Base-by-base conservation (phyloP, 352 stramenopile species). In the Hyaloperonospora brassicae region DNA sequence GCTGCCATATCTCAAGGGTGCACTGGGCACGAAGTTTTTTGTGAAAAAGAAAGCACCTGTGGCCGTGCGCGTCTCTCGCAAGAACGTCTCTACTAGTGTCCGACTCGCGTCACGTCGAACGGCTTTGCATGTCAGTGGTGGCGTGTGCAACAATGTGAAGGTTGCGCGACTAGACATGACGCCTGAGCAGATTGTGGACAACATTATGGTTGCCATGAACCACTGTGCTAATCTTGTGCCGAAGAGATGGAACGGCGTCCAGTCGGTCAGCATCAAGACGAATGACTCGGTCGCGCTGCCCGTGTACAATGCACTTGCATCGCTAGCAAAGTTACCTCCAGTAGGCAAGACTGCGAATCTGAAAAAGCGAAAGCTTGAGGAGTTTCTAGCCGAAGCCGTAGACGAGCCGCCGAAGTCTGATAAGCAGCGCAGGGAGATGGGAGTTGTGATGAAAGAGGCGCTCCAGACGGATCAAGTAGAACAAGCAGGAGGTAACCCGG, bases 261-360 rank as follows among this genome's bases (percentile, higher is more conserved):
- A 94, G 68, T 90, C 85, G 30, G 95, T 98, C 73, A 84, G 64
- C 50, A 68, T 98, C 59, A 97, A 97, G 74, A 95, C 87, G 8
- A 72, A 64, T 24, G 70, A 90, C 31, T 96, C 84, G 56, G 69
- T 95, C 9, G 69, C 86, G n/a, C 64, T 97, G 45, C 92, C 89
- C 24, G 76, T 98, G 41, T 98, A 96, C 64, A 97, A 95, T 52
- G 61, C 77, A 21, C 66, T 89, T 25, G 62, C 79, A 12, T 47
- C 76, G 47, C 53, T 84, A 30, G 62, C 76, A 23, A 88, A 88
- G 62, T 61, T 90, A 31, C 80, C 80, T 44, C 59, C 73, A 5
- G 64, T 79, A 12, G 52, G 57, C 41, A 87, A 81, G 61, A 76
- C 66, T 23, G 57, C 70, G 17, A 70, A 68, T 44, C 57, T 82